A percentile compares a stretch with the other conserved stretches of the same genome.
These are phyloP conservation scores for Cyphellophora attinorum DNA, from an alignment of 2,329 filamentous ascomycete species.

Conservation along the genomic window DNA sequence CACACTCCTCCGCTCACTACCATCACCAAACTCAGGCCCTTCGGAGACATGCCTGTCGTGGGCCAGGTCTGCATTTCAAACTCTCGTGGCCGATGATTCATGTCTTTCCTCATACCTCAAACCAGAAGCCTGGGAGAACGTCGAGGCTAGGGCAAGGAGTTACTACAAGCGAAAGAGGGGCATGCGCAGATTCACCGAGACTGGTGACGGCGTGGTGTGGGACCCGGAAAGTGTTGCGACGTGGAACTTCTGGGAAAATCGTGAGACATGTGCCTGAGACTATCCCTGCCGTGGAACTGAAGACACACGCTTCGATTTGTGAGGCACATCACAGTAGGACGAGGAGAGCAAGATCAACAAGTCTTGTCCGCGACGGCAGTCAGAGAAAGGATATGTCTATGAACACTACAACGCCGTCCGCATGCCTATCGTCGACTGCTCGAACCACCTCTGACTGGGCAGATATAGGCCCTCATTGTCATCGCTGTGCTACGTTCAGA, in stretches of 20 bases:
- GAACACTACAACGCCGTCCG: too few relatives aligned
- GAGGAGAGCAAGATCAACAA: too few relatives aligned
- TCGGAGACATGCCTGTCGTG: conserved; percentile 14
- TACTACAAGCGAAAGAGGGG: conserved; percentile 17
- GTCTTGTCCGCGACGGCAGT: too few relatives aligned
- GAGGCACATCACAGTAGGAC: too few relatives aligned
- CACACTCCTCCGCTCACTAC: conserved; percentile 10
- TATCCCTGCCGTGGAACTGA: too few relatives aligned
- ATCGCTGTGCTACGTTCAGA: too few relatives aligned
- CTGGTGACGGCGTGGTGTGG: conserved; percentile 6
- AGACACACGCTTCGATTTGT: too few relatives aligned
- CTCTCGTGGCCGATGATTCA: conserved; percentile 9
- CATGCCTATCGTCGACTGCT: too few relatives aligned
- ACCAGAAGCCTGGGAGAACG: conserved; percentile 13
- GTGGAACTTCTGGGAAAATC: conserved; percentile 19
- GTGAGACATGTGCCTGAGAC: too few relatives aligned
- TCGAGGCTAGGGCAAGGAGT: conserved; percentile 15
- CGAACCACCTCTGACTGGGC: too few relatives aligned
- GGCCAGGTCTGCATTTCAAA: conserved; percentile 15
- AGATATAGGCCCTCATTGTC: too few relatives aligned
- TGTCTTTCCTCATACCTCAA: conserved; percentile 14
- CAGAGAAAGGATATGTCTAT: too few relatives aligned
- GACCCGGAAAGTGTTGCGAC: conserved; percentile 14
- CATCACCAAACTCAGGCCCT: conserved; percentile 1
- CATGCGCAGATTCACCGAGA: conserved; percentile 10